phyloP scores from a whole-genome alignment of 805 yeast genomes.

The Metschnikowia colocasiae region DNA sequence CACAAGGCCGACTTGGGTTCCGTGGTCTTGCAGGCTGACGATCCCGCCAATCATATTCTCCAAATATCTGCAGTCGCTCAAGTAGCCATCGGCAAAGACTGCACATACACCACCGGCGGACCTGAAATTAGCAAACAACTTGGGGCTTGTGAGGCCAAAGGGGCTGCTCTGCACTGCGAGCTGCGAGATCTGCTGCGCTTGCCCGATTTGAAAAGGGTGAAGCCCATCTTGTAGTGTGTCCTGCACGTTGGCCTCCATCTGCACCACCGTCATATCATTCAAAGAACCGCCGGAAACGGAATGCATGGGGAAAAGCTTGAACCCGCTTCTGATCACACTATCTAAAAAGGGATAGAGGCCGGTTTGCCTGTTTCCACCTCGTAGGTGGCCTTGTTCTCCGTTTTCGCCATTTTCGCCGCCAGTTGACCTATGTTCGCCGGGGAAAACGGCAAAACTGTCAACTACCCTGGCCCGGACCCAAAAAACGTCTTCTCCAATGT shows the following conservation, averaged over 20 bases:
- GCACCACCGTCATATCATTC: neutral
- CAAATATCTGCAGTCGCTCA: slow-evolving; percentile 40
- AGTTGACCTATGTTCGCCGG: neutral
- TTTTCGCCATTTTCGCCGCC: neutral
- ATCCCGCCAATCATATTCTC: slow-evolving; percentile 47
- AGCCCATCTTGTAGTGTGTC: neutral
- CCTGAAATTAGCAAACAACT: slow-evolving; percentile 12
- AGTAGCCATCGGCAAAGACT: slow-evolving; percentile 19
- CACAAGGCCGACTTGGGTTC: slow-evolving; percentile 31
- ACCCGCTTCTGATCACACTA: slow-evolving; percentile 5
- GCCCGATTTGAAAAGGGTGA: neutral
- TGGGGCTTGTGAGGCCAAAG: slow-evolving; percentile 12
- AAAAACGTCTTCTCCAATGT: neutral
- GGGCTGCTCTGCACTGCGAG: slow-evolving; percentile 12
- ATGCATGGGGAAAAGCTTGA: slow-evolving; percentile 11
- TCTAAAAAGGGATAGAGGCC: neutral
- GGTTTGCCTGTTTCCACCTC: too few species aligned
- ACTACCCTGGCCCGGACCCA: slow-evolving; percentile 9
- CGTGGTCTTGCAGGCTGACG: slow-evolving; percentile 11
- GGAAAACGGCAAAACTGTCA: neutral
- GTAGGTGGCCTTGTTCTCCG: too few species aligned
- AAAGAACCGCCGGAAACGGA: neutral
- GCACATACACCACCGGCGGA: slow-evolving; percentile 21
- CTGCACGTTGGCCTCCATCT: neutral
- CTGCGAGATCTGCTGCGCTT: neutral